Evolutionary conservation across 169 alveolate species (phyloP).

Genomic region (Plasmodium gonderi): DNA sequence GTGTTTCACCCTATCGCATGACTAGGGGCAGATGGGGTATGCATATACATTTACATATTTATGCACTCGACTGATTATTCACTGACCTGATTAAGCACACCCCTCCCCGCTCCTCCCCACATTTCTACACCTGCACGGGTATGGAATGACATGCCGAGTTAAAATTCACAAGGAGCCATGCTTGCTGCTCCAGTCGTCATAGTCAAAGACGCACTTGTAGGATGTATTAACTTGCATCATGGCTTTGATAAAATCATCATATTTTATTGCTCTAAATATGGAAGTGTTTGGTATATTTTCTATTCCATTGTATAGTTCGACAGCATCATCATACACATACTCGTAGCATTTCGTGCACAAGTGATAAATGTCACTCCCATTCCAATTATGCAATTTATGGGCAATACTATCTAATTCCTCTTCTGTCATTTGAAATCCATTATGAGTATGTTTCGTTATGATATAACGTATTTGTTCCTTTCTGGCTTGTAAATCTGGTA

Average conservation of each 20-base stretch:
- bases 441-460: conserved; percentile 82
- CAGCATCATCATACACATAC: conserved; percentile 89
- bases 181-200: conserved; percentile 64
- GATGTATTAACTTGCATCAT: conserved; percentile 86
- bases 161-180: conserved; percentile 28
- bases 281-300: conserved; percentile 85
- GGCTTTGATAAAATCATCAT: conserved; percentile 87
- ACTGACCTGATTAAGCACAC: too few species aligned
- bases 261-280: conserved; percentile 87
- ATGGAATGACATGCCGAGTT: background rate
- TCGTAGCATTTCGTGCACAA: conserved; percentile 91
- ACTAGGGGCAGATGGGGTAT: too few species aligned
- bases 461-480: conserved; percentile 87
- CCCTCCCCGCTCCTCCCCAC: background rate
- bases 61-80: too few species aligned
- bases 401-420: conserved; percentile 85
- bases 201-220: conserved; percentile 56
- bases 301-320: conserved; percentile 86
- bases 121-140: background rate
- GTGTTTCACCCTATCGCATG: too few species aligned
- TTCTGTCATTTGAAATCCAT: conserved; percentile 81
- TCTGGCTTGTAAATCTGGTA: conserved; percentile 92
- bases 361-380: conserved; percentile 88
- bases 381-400: conserved; percentile 86
- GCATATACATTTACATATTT: too few species aligned